These are phyloP conservation scores for Dactylis glomerata DNA, from an alignment of 176 grass and related monocot genomes.

Conservation along the genomic window DNA sequence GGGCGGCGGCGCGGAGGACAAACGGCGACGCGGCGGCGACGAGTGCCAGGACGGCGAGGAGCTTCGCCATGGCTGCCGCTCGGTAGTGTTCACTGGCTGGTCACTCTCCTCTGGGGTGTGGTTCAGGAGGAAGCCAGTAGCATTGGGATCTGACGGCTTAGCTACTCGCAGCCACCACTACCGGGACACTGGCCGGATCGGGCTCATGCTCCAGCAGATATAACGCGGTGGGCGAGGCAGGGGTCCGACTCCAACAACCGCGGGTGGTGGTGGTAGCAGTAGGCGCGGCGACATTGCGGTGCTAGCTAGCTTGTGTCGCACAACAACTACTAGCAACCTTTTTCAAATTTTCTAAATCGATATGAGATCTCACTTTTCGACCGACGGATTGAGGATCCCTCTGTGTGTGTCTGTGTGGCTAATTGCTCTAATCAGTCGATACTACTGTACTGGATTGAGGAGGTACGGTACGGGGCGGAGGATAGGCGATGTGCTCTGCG, in stretches of 20 bases:
- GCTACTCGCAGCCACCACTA: background rate
- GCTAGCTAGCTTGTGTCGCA: conserved; percentile 21
- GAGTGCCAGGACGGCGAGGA: conserved; percentile 39
- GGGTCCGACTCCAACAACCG: conserved; percentile 40
- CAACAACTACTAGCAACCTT: background rate
- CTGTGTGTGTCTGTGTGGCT: too few relatives aligned
- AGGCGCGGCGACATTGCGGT: conserved; percentile 15
- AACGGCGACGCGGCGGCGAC: conserved; percentile 3
- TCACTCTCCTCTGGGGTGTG: background rate
- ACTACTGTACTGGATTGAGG: background rate
- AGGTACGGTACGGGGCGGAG: background rate
- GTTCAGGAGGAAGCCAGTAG: background rate
- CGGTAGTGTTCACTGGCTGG: background rate
- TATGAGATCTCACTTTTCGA: background rate
- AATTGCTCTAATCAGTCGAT: background rate
- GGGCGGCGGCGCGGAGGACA: conserved; percentile 13
- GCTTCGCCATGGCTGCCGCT: background rate
- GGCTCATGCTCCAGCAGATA: background rate
- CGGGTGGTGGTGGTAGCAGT: background rate
- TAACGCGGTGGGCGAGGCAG: background rate
- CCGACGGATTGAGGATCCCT: background rate
- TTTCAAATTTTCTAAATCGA: background rate
- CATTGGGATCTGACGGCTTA: conserved; percentile 27
- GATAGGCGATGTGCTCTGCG: background rate
- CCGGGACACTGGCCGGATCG: background rate